phyloP scores from a whole-genome alignment of 2,329 filamentous ascomycete genomes.

The Anisogramma anomala region DNA sequence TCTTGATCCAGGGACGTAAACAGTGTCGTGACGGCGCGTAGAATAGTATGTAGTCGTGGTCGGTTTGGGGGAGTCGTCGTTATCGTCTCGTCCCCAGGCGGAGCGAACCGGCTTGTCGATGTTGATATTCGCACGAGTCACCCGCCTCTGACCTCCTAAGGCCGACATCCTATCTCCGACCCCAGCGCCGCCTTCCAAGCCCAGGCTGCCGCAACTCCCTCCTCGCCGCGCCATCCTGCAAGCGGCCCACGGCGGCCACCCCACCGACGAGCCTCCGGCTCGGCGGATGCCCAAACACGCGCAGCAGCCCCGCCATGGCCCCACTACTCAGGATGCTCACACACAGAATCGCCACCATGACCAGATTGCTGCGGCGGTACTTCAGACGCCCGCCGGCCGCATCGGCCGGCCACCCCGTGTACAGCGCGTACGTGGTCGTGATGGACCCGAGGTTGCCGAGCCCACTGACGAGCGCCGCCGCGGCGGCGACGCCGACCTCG shows the following conservation, averaged over 20 bases:
- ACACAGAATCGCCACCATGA: slow-evolving; percentile 77
- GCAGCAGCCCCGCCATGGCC: slow-evolving; percentile 56
- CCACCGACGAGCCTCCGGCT: slow-evolving; percentile 33
- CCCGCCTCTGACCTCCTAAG: too few relatives aligned
- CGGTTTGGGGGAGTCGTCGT: too few relatives aligned
- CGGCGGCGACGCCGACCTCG: slow-evolving; percentile 81
- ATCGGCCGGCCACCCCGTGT: slow-evolving; percentile 76
- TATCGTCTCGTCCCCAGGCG: slow-evolving; percentile 2
- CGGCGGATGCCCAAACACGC: slow-evolving; percentile 41
- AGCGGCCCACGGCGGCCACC: slow-evolving; percentile 28
- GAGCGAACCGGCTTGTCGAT: slow-evolving; percentile 8
- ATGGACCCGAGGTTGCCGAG: slow-evolving; percentile 80
- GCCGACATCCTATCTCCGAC: slow-evolving; percentile 16
- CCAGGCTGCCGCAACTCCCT: slow-evolving; percentile 47
- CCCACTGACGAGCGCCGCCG: slow-evolving; percentile 74
- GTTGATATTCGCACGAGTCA: too few relatives aligned
- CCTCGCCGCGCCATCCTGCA: slow-evolving; percentile 49
- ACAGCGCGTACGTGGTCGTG: slow-evolving; percentile 78
- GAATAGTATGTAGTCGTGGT: background rate
- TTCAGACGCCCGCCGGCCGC: slow-evolving; percentile 53
- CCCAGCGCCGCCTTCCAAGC: slow-evolving; percentile 32
- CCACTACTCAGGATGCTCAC: slow-evolving; percentile 64
- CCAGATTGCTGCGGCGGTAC: slow-evolving; percentile 73
- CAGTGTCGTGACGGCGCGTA: background rate
- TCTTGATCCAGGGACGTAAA: background rate